phyloP scores from a whole-genome alignment of 306 rosid genomes.

The Cucurbita argyrosperma region DNA sequence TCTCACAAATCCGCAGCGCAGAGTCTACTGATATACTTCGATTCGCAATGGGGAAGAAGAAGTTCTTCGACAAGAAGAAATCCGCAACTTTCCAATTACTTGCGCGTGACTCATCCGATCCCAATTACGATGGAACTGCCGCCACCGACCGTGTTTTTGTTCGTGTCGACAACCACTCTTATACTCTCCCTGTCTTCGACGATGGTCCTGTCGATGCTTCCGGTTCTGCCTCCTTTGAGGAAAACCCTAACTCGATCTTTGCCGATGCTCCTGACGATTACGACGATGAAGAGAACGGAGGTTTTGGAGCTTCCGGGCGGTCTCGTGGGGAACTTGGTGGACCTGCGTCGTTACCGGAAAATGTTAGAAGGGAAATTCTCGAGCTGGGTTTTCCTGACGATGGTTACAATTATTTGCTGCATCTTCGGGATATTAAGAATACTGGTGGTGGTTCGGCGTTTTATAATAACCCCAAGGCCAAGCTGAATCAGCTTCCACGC shows the following conservation, averaged over 20 bases:
- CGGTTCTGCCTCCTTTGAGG: constrained; percentile 5
- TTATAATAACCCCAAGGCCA: constrained; percentile 59
- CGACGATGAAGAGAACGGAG: constrained; percentile 5
- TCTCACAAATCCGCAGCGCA: not conserved
- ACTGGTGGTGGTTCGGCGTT: constrained; percentile 66
- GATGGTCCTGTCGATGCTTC: constrained; percentile 9
- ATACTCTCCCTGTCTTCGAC: constrained; percentile 13
- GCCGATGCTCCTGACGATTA: constrained; percentile 48
- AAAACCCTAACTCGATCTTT: constrained; percentile 24
- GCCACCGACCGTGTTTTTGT: constrained; percentile 66
- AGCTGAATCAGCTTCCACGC: constrained; percentile 38
- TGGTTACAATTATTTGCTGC: constrained; percentile 73
- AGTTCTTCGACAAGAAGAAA: constrained; percentile 74
- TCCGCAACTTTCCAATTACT: constrained; percentile 56
- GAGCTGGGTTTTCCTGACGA: constrained; percentile 86
- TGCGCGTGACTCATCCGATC: constrained; percentile 73
- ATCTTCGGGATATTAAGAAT: constrained; percentile 63
- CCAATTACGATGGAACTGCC: constrained; percentile 31
- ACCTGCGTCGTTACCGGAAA: constrained; percentile 27
- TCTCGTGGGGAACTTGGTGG: not conserved
- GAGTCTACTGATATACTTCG: not conserved
- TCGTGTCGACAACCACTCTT: constrained; percentile 51
- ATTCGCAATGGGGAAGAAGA: constrained; percentile 32
- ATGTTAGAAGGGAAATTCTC: constrained; percentile 54
- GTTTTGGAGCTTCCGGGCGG: not conserved